A percentile compares a stretch with the other conserved stretches of the same genome.
These are phyloP conservation scores for Nannizziopsis barbatae DNA, from an alignment of 2,329 filamentous ascomycete species.

Conservation along the genomic window DNA sequence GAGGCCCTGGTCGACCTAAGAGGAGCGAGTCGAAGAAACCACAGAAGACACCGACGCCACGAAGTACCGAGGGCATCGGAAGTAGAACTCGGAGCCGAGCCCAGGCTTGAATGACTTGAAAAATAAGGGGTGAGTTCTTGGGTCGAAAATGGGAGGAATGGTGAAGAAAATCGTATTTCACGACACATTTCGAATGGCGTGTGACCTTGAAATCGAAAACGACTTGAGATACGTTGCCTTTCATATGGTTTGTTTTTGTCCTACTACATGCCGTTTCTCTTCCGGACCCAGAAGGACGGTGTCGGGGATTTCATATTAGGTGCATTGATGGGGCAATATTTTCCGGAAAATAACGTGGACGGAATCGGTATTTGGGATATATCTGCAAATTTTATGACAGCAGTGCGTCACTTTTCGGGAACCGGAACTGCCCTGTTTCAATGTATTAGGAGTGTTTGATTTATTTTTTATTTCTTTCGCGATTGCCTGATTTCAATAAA, in stretches of 20 bases:
- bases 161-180: too few species aligned
- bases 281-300: background rate
- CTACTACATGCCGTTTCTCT: background rate
- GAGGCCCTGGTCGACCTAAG: conserved; percentile 23
- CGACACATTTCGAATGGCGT: too few species aligned
- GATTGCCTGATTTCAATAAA: too few species aligned
- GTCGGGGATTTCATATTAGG: background rate
- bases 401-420: background rate
- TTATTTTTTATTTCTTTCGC: too few species aligned
- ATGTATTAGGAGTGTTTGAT: too few species aligned
- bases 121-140: too few species aligned
- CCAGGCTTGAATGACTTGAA: conserved; percentile 19
- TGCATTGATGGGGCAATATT: background rate
- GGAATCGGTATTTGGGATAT: background rate
- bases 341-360: background rate
- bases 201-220: conserved; percentile 1
- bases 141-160: background rate
- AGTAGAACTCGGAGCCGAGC: conserved; percentile 32
- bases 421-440: background rate
- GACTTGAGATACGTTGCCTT: too few species aligned
- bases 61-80: conserved; percentile 26
- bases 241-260: background rate
- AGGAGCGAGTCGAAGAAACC: conserved; percentile 18
- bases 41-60: conserved; percentile 13
- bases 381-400: background rate